Conservation (phyloP, 768 basidiomycete species). For the Daedalea quercina region DNA sequence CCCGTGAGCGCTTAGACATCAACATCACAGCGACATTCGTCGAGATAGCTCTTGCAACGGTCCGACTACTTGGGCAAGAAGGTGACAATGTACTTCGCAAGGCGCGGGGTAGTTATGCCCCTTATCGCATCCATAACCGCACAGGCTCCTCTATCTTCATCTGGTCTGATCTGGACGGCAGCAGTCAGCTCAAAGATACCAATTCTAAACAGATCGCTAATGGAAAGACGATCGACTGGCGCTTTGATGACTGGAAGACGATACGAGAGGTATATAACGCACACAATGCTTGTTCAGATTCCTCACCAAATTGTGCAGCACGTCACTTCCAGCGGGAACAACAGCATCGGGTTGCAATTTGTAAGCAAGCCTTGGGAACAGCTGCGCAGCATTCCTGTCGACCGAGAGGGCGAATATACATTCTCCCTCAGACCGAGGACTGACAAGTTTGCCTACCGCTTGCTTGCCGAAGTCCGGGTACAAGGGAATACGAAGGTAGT, state of each 20-base stretch:
- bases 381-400: slow-evolving; percentile 82
- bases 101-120: slow-evolving; percentile 83
- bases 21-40: slow-evolving; percentile 90
- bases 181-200: slow-evolving; percentile 35
- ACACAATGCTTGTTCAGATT: background rate
- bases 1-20: slow-evolving; percentile 80
- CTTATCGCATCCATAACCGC: slow-evolving; percentile 87
- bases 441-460: slow-evolving; percentile 67
- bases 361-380: slow-evolving; percentile 86
- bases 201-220: slow-evolving; percentile 58
- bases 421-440: slow-evolving; percentile 79
- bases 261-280: slow-evolving; percentile 71
- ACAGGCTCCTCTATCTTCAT: slow-evolving; percentile 82
- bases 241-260: slow-evolving; percentile 94
- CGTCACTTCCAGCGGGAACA: slow-evolving; percentile 52
- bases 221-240: slow-evolving; percentile 82
- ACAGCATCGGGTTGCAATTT: slow-evolving; percentile 81
- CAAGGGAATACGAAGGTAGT: slow-evolving; percentile 92
- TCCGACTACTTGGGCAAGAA: slow-evolving; percentile 71
- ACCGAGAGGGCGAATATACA: slow-evolving; percentile 87
- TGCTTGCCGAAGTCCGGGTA: slow-evolving; percentile 86
- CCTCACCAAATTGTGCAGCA: slow-evolving; percentile 25
- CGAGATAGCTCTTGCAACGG: slow-evolving; percentile 71
- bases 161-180: slow-evolving; percentile 77
- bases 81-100: slow-evolving; percentile 65